Base-by-base conservation (phyloP, 441 rosid genomes). In the Pelargonium citronellum region DNA sequence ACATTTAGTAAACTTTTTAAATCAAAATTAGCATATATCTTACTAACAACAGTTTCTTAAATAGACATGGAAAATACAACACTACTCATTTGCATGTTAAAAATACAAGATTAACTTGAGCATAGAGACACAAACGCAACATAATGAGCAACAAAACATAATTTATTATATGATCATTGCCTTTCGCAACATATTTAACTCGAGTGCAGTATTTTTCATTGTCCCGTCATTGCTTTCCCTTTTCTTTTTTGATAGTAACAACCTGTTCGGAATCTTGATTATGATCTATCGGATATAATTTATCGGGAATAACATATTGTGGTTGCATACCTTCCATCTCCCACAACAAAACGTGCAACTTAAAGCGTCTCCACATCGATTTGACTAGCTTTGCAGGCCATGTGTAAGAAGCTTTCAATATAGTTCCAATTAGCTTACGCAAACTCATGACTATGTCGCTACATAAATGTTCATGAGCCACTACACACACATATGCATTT, bases 261-360 rank as follows among this genome's bases (percentile, higher is more conserved):
- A 12, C 58, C 15, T 51, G 58, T 51, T 51, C 19, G 19, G 19
- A 17, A 4, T 13, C 17, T 0, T 13, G 7, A 4, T 51, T 6
- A 51, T 13, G 13, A 51, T 19, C 6, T 3, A 51, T 1, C 17
- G 58, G 58, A n/a, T 51, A 51, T 7, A 51, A 13, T 51, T 51
- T 51, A 16, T 51, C 58, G 2, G 58, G 19, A 51, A 51, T n/a
- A 13, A 51, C 58, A n/a, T 51, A 51, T 2, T n/a, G 58, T 5
- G 58, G 58, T n/a, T 51, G 17, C 58, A 51, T 51, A 13, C 58
- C 58, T n/a, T 51, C 58, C 58, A 51, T 51, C 58, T 51, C 58
- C 58, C 58, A 13, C 19, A 51, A 17, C 58, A 51, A 51, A 4
- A 51, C 58, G 58, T 13, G 19, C 19, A 51, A 16, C 19, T 51